Evolutionary conservation across 2,329 filamentous ascomycete genomes (phyloP).

Genomic region (Rutstroemia sp.): DNA sequence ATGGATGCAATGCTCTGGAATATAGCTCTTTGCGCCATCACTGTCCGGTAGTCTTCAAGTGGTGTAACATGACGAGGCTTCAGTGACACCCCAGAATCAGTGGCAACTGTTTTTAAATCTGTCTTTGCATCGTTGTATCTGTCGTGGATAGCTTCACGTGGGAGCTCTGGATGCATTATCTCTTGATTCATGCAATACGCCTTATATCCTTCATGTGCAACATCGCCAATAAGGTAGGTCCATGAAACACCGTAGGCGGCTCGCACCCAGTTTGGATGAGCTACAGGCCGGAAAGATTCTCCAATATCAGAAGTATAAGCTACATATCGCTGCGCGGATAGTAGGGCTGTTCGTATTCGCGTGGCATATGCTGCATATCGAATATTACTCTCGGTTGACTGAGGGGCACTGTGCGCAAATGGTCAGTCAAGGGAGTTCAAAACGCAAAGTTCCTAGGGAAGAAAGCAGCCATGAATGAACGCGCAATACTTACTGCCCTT

Average conservation of each 20-base stretch:
- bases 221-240: slow-evolving; percentile 87
- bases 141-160: slow-evolving; percentile 29
- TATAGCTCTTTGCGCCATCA: slow-evolving; percentile 83
- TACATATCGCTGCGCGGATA: slow-evolving; percentile 89
- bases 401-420: slow-evolving; percentile 47
- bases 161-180: slow-evolving; percentile 58
- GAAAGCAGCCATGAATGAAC: neutral
- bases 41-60: slow-evolving; percentile 81
- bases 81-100: slow-evolving; percentile 11
- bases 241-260: slow-evolving; percentile 86
- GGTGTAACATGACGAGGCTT: slow-evolving; percentile 50
- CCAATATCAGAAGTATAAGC: slow-evolving; percentile 96
- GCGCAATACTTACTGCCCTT: slow-evolving; percentile 60
- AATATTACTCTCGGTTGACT: slow-evolving; percentile 77
- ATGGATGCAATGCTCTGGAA: slow-evolving; percentile 91
- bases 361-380: slow-evolving; percentile 91
- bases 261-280: slow-evolving; percentile 75
- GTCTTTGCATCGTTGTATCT: slow-evolving; percentile 28
- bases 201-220: slow-evolving; percentile 90
- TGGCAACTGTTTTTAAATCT: slow-evolving; percentile 10
- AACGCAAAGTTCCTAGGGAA: neutral
- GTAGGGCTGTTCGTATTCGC: slow-evolving; percentile 76
- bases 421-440: neutral
- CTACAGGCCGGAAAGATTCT: slow-evolving; percentile 89
- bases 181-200: slow-evolving; percentile 83